A percentile compares a stretch with the other conserved stretches of the same genome.
These are phyloP conservation scores for Colletotrichum spinosum DNA, from an alignment of 2,329 filamentous ascomycete genomes.

Conservation along the genomic window DNA sequence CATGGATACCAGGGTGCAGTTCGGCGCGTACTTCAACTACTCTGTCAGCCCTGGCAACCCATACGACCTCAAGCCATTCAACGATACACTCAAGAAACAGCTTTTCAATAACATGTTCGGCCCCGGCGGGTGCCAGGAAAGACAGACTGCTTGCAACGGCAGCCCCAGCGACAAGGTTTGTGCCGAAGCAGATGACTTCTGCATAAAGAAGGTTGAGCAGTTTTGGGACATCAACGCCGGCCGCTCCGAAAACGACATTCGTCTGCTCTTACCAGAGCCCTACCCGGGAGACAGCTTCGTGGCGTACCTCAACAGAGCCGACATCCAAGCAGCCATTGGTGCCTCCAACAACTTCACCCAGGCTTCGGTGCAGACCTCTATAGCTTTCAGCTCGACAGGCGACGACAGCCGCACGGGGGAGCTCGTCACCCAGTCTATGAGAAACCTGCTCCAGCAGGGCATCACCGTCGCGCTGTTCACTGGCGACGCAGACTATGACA, in stretches of 20 bases:
- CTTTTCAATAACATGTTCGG: constrained; percentile 23
- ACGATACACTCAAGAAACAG: constrained; percentile 17
- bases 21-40: constrained; percentile 30
- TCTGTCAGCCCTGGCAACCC: constrained; percentile 12
- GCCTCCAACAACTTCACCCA: constrained; percentile 19
- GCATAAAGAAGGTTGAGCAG: constrained; percentile 3
- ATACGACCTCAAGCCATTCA: constrained; percentile 19
- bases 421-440: constrained; percentile 6
- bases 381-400: constrained; percentile 13
- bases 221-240: constrained; percentile 20
- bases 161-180: constrained; percentile 11
- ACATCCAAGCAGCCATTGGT: constrained; percentile 16
- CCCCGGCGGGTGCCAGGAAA: constrained; percentile 9
- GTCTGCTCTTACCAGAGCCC: neutral
- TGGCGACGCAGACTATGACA: constrained; percentile 29
- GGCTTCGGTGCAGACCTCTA: constrained; percentile 19
- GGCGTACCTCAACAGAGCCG: constrained; percentile 26
- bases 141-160: constrained; percentile 14
- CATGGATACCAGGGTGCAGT: constrained; percentile 28
- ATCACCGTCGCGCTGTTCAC: constrained; percentile 25
- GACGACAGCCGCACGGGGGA: constrained; percentile 26
- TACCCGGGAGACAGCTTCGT: constrained; percentile 12
- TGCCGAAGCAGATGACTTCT: constrained; percentile 17
- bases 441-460: constrained; percentile 7
- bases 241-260: constrained; percentile 23